phyloP scores from a whole-genome alignment of 768 basidiomycete species.

The Pulveroboletus sp. region DNA sequence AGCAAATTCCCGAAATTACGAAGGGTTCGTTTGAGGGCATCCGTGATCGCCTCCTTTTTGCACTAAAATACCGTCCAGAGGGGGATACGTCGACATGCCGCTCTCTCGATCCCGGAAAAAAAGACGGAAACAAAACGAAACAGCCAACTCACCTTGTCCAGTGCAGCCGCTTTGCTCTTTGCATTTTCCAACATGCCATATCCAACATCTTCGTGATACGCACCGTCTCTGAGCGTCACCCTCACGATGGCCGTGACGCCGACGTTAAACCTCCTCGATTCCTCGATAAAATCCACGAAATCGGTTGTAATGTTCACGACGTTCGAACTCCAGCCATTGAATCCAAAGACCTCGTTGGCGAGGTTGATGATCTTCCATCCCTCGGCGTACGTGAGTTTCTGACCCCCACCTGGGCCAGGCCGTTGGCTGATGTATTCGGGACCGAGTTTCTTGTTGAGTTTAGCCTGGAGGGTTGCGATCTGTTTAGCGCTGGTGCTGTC shows the following conservation, averaged over 20 bases:
- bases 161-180: constrained; percentile 77
- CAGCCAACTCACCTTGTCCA: constrained; percentile 79
- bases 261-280: constrained; percentile 61
- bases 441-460: constrained; percentile 85
- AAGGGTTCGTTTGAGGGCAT: constrained; percentile 87
- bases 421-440: constrained; percentile 92
- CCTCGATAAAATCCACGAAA: constrained; percentile 73
- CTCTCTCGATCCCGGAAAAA: neutral
- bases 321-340: constrained; percentile 91
- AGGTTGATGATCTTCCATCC: constrained; percentile 98
- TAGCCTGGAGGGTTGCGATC: constrained; percentile 72
- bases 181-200: constrained; percentile 86
- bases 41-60: constrained; percentile 98
- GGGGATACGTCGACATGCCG: neutral
- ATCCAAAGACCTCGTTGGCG: constrained; percentile 98
- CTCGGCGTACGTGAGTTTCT: constrained; percentile 90
- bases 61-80: constrained; percentile 49
- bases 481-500: constrained; percentile 53
- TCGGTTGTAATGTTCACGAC: constrained; percentile 74
- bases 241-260: constrained; percentile 85
- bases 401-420: constrained; percentile 82
- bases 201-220: constrained; percentile 91
- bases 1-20: constrained; percentile 92
- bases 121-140: neutral
- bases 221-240: constrained; percentile 85